Base-by-base conservation (phyloP, 2,329 filamentous ascomycete genomes). In the Penicillium sp. region DNA sequence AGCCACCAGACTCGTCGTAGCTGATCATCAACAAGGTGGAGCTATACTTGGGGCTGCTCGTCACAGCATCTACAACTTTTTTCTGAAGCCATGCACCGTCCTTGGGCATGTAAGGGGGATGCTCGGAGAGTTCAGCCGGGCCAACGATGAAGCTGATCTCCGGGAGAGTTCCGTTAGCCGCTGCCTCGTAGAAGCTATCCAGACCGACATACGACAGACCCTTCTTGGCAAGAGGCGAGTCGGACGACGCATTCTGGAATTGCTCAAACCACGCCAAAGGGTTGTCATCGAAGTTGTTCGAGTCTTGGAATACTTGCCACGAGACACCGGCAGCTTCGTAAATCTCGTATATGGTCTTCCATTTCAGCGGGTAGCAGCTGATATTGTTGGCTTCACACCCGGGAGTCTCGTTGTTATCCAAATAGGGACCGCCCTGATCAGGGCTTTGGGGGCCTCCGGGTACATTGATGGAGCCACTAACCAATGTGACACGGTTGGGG, bases 1-100 rank as follows among this genome's bases (percentile, higher is more conserved):
- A 81, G 25, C 78, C 79, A 39, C 78, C 79, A 2, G 75, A 76
- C 61, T 82, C 76, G 53, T 73, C 79, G 65, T 69, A 81, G 56
- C 76, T 73, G 60, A 78, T 73, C 47, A 80, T 74, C 38, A 81
- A 61, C 0, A 69, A 72, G 1, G 77, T 80, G 18, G 68, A 71
- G 38, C 69, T 67, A 58, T 80, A 81, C 38, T 71, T 72, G 4
- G 75, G 75, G 18, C 77, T 77, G 44, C 68, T 69, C 10, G 72
- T 75, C 4, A 81, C 75, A 3, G 77, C 75, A 47, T 79, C 69
- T 13, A 78, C 74, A 5, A 81, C 68, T 57, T 77, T 67, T 58
- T 77, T 73, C 59, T 81, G 76, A 31, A 81, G 66, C 77, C 78
- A 81, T 3, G 71, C 78, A 12, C 78, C 79, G 49, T 81, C 78